Evolutionary conservation across 1,284 basidiomycete species (phyloP).

Genomic region (Puccinia coronata): DNA sequence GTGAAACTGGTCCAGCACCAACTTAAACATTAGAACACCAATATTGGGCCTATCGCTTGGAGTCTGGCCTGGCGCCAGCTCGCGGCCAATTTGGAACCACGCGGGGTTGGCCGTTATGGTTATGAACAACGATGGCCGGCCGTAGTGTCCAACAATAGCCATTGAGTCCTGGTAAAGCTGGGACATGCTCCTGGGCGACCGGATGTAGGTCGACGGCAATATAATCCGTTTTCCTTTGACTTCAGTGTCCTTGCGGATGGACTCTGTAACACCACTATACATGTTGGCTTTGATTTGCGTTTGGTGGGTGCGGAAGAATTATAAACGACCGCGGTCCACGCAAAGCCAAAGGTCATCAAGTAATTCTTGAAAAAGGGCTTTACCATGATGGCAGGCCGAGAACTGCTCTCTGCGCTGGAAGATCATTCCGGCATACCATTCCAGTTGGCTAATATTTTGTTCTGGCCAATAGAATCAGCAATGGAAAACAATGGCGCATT

Average conservation of each 20-base stretch:
- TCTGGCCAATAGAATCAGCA: no score
- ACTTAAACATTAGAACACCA: background rate
- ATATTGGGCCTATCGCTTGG: no score
- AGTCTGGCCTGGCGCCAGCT: background rate
- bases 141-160: background rate
- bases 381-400: background rate
- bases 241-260: background rate
- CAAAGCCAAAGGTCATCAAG: constrained; percentile 58
- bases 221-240: background rate
- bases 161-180: constrained; percentile 24
- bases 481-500: background rate
- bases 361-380: constrained; percentile 61
- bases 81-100: background rate
- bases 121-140: no score
- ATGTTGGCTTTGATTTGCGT: no score
- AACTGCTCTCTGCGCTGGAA: background rate
- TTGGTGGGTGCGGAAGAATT: constrained; percentile 59
- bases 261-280: background rate
- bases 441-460: background rate
- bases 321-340: constrained; percentile 56
- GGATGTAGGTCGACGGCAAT: constrained; percentile 1
- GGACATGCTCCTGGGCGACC: background rate
- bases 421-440: background rate
- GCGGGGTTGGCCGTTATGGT: constrained; percentile 19
- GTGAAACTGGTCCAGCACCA: background rate